A percentile compares a stretch with the other conserved stretches of the same genome.
These are phyloP conservation scores for Suillus paluster DNA, from an alignment of 768 basidiomycete genomes.

Conservation along the genomic window DNA sequence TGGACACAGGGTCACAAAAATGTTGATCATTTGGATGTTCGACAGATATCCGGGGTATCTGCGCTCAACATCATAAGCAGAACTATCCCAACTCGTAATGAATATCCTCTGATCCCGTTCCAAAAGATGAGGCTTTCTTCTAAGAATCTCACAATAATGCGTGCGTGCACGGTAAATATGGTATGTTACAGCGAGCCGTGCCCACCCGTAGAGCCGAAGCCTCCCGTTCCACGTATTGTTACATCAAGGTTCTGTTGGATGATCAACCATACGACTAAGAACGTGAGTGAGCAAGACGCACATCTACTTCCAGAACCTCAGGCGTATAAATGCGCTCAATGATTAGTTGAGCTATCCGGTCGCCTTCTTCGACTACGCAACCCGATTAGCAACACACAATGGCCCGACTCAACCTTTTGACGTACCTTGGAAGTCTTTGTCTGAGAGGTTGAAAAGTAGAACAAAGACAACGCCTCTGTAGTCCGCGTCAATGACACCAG, in stretches of 20 bases:
- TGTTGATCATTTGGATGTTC: not conserved
- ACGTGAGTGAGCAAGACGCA: constrained; percentile 41
- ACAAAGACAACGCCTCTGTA: constrained; percentile 93
- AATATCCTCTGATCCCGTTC: not conserved
- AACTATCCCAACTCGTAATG: not conserved
- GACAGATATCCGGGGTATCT: not conserved
- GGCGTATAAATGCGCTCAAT: constrained; percentile 90
- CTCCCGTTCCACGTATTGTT: constrained; percentile 81
- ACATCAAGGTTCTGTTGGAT: constrained; percentile 74
- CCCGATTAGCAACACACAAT: constrained; percentile 6
- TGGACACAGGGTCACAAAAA: not conserved
- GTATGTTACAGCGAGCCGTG: constrained; percentile 53
- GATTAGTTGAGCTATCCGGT: constrained; percentile 95
- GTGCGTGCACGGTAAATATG: constrained; percentile 12
- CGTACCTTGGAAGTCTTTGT: constrained; percentile 85
- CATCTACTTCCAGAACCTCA: constrained; percentile 83
- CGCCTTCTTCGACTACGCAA: constrained; percentile 81
- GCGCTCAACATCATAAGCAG: not conserved
- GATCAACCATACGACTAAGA: constrained; percentile 13
- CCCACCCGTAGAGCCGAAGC: constrained; percentile 96
- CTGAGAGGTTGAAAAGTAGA: constrained; percentile 89
- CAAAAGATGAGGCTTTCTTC: not conserved
- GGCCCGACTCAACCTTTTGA: not conserved
- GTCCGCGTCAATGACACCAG: constrained; percentile 96
- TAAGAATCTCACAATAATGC: too few relatives aligned